These are phyloP conservation scores for Platismatia glauca DNA, from an alignment of 495 filamentous ascomycete genomes.

Conservation along the genomic window DNA sequence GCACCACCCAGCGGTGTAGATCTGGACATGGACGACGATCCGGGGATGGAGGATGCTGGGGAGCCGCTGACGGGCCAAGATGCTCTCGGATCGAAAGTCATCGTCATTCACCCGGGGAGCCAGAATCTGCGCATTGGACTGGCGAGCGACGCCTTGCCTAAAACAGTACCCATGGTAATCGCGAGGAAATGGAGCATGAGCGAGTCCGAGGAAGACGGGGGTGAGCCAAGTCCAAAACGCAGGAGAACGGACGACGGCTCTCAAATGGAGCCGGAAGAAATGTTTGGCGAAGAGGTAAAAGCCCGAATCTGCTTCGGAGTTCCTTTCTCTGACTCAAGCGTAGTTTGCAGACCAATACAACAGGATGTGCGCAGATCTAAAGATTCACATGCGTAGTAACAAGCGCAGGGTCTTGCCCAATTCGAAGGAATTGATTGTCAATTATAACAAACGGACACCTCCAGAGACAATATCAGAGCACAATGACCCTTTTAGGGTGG, in stretches of 20 bases:
- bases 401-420: constrained; percentile 90
- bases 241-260: constrained; percentile 59
- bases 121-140: constrained; percentile 91
- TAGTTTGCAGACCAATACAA: constrained; percentile 69
- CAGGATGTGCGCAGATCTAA: constrained; percentile 76
- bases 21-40: constrained; percentile 49
- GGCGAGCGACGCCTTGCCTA: constrained; percentile 88
- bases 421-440: constrained; percentile 86
- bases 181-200: constrained; percentile 64
- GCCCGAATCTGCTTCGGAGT: neutral
- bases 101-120: constrained; percentile 96
- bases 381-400: constrained; percentile 80
- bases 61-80: constrained; percentile 50
- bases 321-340: constrained; percentile 19
- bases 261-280: constrained; percentile 58
- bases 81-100: constrained; percentile 75
- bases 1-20: constrained; percentile 40
- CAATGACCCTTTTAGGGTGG: constrained; percentile 83
- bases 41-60: constrained; percentile 57
- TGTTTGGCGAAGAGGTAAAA: constrained; percentile 76
- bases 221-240: constrained; percentile 79
- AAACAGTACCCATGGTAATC: constrained; percentile 87
- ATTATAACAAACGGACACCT: constrained; percentile 74
- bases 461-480: constrained; percentile 85
- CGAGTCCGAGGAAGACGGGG: constrained; percentile 71